These are phyloP conservation scores for Bruguiera parviflora DNA, from an alignment of 345 rosid genomes.

Conservation along the genomic window DNA sequence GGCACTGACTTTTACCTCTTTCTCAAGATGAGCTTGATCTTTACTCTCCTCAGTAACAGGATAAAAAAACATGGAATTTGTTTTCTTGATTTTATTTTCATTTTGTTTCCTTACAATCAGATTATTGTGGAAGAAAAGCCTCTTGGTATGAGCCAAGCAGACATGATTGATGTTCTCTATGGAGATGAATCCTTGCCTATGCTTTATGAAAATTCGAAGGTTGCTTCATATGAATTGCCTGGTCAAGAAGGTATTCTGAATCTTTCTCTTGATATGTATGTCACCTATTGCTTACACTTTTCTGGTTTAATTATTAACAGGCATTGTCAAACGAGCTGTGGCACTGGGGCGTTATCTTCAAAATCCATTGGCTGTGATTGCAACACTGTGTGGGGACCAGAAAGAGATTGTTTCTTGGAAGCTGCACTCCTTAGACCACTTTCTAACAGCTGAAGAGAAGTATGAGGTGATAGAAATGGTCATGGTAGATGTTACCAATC, in stretches of 20 bases:
- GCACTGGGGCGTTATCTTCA: slow-evolving; percentile 15
- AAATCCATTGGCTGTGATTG: slow-evolving; percentile 22
- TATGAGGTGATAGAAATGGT: slow-evolving; percentile 14
- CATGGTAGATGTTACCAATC: slow-evolving; percentile 15
- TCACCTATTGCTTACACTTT: not conserved
- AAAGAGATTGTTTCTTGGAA: slow-evolving; percentile 15
- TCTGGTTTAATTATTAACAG: not conserved
- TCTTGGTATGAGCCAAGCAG: not conserved
- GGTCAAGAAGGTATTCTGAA: slow-evolving; percentile 9
- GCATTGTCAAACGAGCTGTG: slow-evolving; percentile 19
- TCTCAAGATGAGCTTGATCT: too few species aligned
- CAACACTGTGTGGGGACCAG: slow-evolving; percentile 6
- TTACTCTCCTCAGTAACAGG: too few species aligned
- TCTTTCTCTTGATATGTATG: not conserved
- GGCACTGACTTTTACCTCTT: too few species aligned
- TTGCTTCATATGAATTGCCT: slow-evolving; percentile 11
- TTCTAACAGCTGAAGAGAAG: slow-evolving; percentile 11
- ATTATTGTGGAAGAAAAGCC: slow-evolving; percentile 11
- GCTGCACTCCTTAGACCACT: slow-evolving; percentile 10
- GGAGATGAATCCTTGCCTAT: slow-evolving; percentile 14
- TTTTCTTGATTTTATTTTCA: too few species aligned
- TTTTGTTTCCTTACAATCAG: not conserved
- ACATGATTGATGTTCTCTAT: not conserved
- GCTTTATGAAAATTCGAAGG: slow-evolving; percentile 14
- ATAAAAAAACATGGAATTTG: too few species aligned